These are phyloP conservation scores for Boletus rufocinnamomeus DNA, from an alignment of 768 basidiomycete species.

Conservation along the genomic window DNA sequence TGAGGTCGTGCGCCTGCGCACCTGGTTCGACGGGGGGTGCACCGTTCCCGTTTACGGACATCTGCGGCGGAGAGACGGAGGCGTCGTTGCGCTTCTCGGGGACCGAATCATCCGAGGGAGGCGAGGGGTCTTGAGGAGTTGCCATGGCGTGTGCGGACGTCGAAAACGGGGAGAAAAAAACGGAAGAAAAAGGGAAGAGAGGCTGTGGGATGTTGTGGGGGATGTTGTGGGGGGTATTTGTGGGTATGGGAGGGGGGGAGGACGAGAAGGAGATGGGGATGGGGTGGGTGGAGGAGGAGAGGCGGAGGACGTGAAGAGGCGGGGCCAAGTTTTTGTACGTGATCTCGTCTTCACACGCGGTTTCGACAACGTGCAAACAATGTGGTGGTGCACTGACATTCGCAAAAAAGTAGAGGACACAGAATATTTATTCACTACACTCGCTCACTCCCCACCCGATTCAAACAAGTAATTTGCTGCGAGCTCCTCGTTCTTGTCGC, in stretches of 20 bases:
- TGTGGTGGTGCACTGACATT: slow-evolving; percentile 17
- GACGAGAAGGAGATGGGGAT: neutral
- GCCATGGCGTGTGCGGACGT: slow-evolving; percentile 23
- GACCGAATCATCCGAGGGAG: slow-evolving; percentile 17
- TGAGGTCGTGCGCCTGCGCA: slow-evolving; percentile 33
- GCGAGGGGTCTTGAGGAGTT: slow-evolving; percentile 21
- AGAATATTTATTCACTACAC: neutral
- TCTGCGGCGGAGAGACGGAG: slow-evolving; percentile 19
- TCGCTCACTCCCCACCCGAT: slow-evolving; percentile 50
- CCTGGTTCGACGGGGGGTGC: slow-evolving; percentile 19
- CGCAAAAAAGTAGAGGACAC: slow-evolving; percentile 4
- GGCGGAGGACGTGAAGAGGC: slow-evolving; percentile 23
- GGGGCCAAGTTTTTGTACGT: slow-evolving; percentile 32
- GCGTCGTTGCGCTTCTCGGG: slow-evolving; percentile 26
- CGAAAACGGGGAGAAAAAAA: slow-evolving; percentile 7
- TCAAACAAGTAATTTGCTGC: slow-evolving; percentile 96
- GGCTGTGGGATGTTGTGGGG: neutral
- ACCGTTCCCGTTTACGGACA: slow-evolving; percentile 31
- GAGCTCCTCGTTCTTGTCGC: slow-evolving; percentile 95
- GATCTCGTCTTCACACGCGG: slow-evolving; percentile 34
- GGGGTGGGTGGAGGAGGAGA: slow-evolving; percentile 15
- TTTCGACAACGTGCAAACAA: slow-evolving; percentile 30
- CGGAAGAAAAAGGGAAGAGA: neutral
- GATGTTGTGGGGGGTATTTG: slow-evolving; percentile 22
- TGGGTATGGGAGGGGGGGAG: slow-evolving; percentile 30